Conservation (phyloP, 2,329 filamentous ascomycete species). For the Pseudogymnoascus sp. region DNA sequence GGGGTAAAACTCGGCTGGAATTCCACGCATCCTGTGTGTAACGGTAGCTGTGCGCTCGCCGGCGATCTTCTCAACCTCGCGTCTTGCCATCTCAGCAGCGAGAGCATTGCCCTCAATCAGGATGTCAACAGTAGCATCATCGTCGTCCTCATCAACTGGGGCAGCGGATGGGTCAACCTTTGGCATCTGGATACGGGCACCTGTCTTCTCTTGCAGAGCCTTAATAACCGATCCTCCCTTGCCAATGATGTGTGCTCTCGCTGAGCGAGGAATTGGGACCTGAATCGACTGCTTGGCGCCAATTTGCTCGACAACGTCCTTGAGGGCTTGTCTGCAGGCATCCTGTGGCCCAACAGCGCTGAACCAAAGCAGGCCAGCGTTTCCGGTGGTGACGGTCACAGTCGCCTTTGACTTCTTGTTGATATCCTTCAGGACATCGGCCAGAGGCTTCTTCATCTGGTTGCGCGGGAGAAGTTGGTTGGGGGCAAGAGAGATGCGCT, state of each 20-base stretch:
- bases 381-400: conserved; percentile 67
- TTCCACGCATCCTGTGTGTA: conserved; percentile 70
- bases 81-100: conserved; percentile 73
- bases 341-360: conserved; percentile 79
- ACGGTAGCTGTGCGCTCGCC: conserved; percentile 77
- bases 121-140: conserved; percentile 77
- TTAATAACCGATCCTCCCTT: conserved; percentile 86
- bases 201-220: conserved; percentile 78
- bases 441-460: conserved; percentile 76
- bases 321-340: conserved; percentile 77
- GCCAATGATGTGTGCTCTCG: conserved; percentile 86
- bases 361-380: conserved; percentile 67
- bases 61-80: conserved; percentile 79
- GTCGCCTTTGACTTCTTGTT: conserved; percentile 86
- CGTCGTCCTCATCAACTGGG: conserved; percentile 57
- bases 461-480: conserved; percentile 67
- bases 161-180: conserved; percentile 59
- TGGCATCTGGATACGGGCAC: conserved; percentile 83
- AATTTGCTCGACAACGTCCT: conserved; percentile 81
- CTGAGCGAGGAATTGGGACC: conserved; percentile 73
- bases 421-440: conserved; percentile 82
- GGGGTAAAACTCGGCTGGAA: conserved; percentile 89
- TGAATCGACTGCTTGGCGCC: conserved; percentile 62
- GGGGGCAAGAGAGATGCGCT: conserved; percentile 65
- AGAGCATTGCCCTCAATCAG: conserved; percentile 85